Conservation (phyloP, 2,329 filamentous ascomycete species). For the Sphaerulina populicola region DNA sequence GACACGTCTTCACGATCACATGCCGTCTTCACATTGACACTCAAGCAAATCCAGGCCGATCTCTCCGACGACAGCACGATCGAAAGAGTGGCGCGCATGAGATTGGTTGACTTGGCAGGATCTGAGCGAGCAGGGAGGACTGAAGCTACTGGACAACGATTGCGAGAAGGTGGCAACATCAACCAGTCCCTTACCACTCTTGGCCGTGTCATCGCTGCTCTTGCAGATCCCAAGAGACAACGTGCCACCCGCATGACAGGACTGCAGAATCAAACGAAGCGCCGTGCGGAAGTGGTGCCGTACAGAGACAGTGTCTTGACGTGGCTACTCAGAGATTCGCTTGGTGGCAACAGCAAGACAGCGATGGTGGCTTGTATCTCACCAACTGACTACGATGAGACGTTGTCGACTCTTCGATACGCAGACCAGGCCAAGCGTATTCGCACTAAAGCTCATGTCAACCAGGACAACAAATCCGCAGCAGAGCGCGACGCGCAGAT, state of each 20-base stretch:
- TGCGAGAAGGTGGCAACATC: slow-evolving; percentile 95
- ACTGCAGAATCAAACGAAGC: slow-evolving; percentile 42
- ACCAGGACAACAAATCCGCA: slow-evolving; percentile 86
- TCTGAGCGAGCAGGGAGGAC: slow-evolving; percentile 93
- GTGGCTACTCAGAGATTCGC: slow-evolving; percentile 87
- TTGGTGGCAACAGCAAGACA: slow-evolving; percentile 95
- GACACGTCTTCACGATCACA: slow-evolving; percentile 95
- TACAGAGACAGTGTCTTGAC: slow-evolving; percentile 81
- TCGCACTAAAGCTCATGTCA: slow-evolving; percentile 85
- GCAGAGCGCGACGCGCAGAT: slow-evolving; percentile 94
- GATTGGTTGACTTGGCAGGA: slow-evolving; percentile 87
- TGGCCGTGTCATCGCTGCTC: slow-evolving; percentile 86
- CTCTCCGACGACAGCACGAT: slow-evolving; percentile 97
- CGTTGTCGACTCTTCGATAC: slow-evolving; percentile 88
- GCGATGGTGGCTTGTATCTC: slow-evolving; percentile 99
- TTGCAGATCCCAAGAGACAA: slow-evolving; percentile 59
- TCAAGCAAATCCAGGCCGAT: slow-evolving; percentile 97
- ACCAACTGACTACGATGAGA: slow-evolving; percentile 94
- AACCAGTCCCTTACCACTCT: slow-evolving; percentile 97
- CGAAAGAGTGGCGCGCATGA: slow-evolving; percentile 85
- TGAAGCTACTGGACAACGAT: slow-evolving; percentile 81
- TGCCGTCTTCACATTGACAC: slow-evolving; percentile 93
- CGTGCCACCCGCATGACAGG: slow-evolving; percentile 39
- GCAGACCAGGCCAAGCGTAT: slow-evolving; percentile 97
- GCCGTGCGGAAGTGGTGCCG: slow-evolving; percentile 56